A percentile compares a stretch with the other conserved stretches of the same genome.
Evolutionary conservation across 2,329 filamentous ascomycete species (phyloP).

Genomic region (Colletotrichum liaoningense): DNA sequence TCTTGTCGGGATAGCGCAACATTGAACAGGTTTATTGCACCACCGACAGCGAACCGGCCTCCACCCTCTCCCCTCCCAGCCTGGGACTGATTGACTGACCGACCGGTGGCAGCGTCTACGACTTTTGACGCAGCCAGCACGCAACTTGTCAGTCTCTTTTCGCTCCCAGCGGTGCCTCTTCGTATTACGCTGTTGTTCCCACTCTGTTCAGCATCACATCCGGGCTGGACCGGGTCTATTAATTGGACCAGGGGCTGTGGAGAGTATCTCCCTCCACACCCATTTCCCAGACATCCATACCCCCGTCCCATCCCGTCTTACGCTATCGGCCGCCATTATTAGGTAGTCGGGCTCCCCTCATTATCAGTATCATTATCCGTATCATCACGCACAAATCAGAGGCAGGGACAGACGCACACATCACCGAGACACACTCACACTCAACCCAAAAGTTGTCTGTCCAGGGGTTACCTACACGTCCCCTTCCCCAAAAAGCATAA

Average conservation of each 20-base stretch:
- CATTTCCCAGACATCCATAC: slow-evolving; percentile 31
- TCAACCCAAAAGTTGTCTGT: neutral
- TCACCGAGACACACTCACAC: neutral
- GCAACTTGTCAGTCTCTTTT: slow-evolving; percentile 1
- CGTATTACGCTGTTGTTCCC: slow-evolving; percentile 17
- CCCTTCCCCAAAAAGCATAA: neutral
- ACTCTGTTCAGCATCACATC: slow-evolving; percentile 8
- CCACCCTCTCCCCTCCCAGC: slow-evolving; percentile 10
- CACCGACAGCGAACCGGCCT: slow-evolving; percentile 28
- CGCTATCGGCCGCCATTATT: slow-evolving; percentile 27
- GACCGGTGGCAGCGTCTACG: slow-evolving; percentile 1
- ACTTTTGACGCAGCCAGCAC: slow-evolving; percentile 2
- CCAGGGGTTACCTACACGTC: neutral
- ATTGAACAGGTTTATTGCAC: slow-evolving; percentile 32
- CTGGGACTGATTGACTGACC: neutral
- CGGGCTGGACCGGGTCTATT: slow-evolving; percentile 33
- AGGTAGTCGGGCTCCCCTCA: slow-evolving; percentile 23
- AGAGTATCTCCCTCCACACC: slow-evolving; percentile 31
- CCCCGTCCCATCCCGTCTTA: slow-evolving; percentile 33
- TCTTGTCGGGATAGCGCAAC: slow-evolving; percentile 18
- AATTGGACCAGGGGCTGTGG: slow-evolving; percentile 26
- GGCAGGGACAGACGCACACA: neutral
- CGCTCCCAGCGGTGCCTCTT: slow-evolving; percentile 11
- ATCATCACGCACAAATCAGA: slow-evolving; percentile 5
- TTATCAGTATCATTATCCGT: neutral